phyloP scores from a whole-genome alignment of 2,329 filamentous ascomycete species.

The Aspergillaceae sp. region DNA sequence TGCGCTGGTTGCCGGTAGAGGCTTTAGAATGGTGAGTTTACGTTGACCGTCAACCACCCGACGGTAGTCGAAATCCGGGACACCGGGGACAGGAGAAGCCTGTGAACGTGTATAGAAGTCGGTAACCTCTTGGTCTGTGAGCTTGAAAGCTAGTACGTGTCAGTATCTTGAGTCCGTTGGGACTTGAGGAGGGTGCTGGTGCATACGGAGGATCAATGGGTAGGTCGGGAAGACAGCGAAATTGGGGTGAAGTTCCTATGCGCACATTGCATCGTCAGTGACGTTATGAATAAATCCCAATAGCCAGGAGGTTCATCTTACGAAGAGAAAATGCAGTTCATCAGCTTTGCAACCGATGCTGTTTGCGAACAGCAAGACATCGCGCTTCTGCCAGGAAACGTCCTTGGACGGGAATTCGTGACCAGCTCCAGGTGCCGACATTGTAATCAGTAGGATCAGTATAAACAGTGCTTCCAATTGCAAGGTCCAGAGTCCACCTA shows the following conservation, averaged over 20 bases:
- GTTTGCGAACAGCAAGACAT: slow-evolving; percentile 80
- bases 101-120: slow-evolving; percentile 72
- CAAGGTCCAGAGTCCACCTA: too few species aligned
- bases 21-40: slow-evolving; percentile 66
- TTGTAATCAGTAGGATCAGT: slow-evolving; percentile 15
- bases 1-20: slow-evolving; percentile 61
- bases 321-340: slow-evolving; percentile 88
- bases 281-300: background rate
- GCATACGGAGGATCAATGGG: slow-evolving; percentile 63
- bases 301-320: slow-evolving; percentile 35
- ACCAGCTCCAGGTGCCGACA: slow-evolving; percentile 52
- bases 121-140: slow-evolving; percentile 63
- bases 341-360: slow-evolving; percentile 78
- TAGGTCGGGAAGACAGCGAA: slow-evolving; percentile 89
- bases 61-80: slow-evolving; percentile 66
- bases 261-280: background rate
- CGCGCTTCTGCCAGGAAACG: slow-evolving; percentile 80
- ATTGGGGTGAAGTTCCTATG: slow-evolving; percentile 73
- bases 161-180: slow-evolving; percentile 13
- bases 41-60: slow-evolving; percentile 79
- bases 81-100: slow-evolving; percentile 59
- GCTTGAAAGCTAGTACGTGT: slow-evolving; percentile 59
- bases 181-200: too few species aligned
- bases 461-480: background rate
- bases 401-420: slow-evolving; percentile 69